Base-by-base conservation (phyloP, 208 protist species). In the Eutreptiella sp. region DNA sequence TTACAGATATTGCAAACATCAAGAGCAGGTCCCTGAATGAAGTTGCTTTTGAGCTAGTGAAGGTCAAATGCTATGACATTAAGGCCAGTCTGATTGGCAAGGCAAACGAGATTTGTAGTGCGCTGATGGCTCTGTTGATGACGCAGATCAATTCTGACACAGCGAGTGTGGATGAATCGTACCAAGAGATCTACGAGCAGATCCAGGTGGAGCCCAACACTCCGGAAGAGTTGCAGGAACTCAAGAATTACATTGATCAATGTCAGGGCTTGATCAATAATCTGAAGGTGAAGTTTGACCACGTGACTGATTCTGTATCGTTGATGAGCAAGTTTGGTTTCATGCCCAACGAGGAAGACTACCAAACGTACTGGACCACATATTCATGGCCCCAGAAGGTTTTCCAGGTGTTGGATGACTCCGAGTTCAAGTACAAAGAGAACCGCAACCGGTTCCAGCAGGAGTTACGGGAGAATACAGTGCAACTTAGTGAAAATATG, bases 341-440 rank as follows among this genome's bases (percentile, higher is more conserved):
- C 46, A 52, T 84, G 7, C 77, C 89, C 53, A 64, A 77, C 4
- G 58, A 84, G 11, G 74, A 83, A 2, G 81, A 83, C 38, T 91
- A 84, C 62, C 71, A 80, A 38, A 52, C 63, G 46, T 94, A 92
- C 72, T 89, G 85, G 73, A 77, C 76, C 16, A 84, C 78, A 26
- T 90, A 86, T 68, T 79, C 87, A 66, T 94, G 88, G 83, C 88
- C 88, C 5, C 76, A 81, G 74, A 84, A 79, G 58, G 64, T 93
- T 57, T 81, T 83, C 55, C 84, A 93, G 75, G 74, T 77, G 45
- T 68, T 89, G 11, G 84, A 93, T 70, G 83, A 89, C 63, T 70
- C 76, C 32, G 85, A 87, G 62, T 93, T 90, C 71, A 81, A 82
- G 28, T 85, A 79, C 68, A 90, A 87, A 70, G 87, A 93, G 73